Evolutionary conservation across 306 rosid genomes (phyloP), one percentile per base, ranked within the genome.

Genomic region (Cucurbita maxima): DNA sequence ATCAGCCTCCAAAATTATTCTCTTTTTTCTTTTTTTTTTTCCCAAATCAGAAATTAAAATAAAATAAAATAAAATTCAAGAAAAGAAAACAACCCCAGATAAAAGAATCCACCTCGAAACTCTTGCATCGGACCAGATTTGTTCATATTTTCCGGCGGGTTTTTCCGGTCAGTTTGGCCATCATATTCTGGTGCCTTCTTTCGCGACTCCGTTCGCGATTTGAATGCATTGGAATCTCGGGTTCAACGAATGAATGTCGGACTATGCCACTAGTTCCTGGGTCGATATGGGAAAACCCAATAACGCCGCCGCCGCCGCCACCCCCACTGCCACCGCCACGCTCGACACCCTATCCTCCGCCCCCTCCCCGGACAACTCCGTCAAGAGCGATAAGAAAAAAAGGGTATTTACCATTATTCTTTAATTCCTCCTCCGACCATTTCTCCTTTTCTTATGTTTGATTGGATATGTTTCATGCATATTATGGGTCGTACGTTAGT

Each of bases 331-430:
- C 34, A 30, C 41, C 81, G 51, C 13, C 51, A 14, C 36, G 80
- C 50, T 50, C 84, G 66, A 18, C 50, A 5, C 41, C 36, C 5
- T 5, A 5, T 3, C 74, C 16, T 37, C 34, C 50, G 2, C 8
- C 38, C 1, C 75, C 37, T 58, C 72, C 11, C 71, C 80, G 1
- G 89, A 87, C 15, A 58, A 53, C 64, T 62, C 78, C 47, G 54
- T 41, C 81, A 89, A 84, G 84, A 82, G 81, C 71, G 90, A 83
- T 13, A 90, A 86, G 83, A 90, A 92, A 69, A 92, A 87, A 79
- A 83, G 79, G 90, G 98, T 87, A 30, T 6, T 54, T 30, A 0
- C 3, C 45, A 55, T 12, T 18, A 5, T 41, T 5, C 5, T 43
- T 62, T 4, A 58, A 58, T 62, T 40, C 7, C 19, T 12, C 15